phyloP scores from a whole-genome alignment of 345 rosid genomes.

The Limnanthes douglasii region DNA sequence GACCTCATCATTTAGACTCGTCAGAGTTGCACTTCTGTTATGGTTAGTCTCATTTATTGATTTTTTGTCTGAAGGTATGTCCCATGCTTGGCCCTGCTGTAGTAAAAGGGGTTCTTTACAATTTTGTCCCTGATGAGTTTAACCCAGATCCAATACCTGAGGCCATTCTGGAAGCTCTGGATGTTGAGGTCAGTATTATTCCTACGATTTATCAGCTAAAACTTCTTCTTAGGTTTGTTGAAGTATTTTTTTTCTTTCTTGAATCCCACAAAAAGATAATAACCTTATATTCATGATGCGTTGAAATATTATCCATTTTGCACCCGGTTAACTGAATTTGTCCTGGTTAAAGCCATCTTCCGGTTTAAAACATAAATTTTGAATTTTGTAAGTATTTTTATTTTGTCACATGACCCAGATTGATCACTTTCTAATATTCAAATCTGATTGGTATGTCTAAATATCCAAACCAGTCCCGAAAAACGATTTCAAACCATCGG shows the following conservation, averaged over 20 bases:
- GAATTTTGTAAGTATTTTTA: too few relatives aligned
- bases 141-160: conserved; percentile 65
- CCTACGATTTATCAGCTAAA: neutral
- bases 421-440: too few relatives aligned
- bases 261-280: too few relatives aligned
- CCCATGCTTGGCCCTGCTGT: conserved; percentile 51
- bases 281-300: too few relatives aligned
- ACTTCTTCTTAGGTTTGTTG: neutral
- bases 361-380: too few relatives aligned
- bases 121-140: conserved; percentile 84
- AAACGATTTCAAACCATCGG: too few relatives aligned
- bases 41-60: conserved; percentile 3
- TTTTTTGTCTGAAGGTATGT: conserved; percentile 40
- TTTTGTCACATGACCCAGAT: too few relatives aligned
- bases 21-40: neutral
- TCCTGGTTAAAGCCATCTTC: too few relatives aligned
- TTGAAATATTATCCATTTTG: too few relatives aligned
- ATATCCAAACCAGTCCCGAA: too few relatives aligned
- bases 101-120: conserved; percentile 45
- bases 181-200: conserved; percentile 43
- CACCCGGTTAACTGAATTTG: too few relatives aligned
- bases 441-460: too few relatives aligned
- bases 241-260: neutral
- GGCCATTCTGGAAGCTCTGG: conserved; percentile 41
- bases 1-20: neutral